These are phyloP conservation scores for Coemansia sp. DNA, from an alignment of 192 early-diverging fungal genomes.

Conservation along the genomic window DNA sequence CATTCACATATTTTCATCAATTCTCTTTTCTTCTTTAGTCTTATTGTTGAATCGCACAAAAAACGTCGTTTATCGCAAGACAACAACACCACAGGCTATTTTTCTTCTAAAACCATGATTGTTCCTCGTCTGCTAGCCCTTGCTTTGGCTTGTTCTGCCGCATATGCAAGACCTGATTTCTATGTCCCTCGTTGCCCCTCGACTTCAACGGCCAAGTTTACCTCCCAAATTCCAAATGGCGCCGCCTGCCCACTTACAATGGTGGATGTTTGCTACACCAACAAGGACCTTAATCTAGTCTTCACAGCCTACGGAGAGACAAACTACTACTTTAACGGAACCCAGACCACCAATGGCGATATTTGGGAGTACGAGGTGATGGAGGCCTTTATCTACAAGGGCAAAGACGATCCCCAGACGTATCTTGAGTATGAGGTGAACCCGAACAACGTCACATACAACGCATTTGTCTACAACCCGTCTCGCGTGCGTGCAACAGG, in stretches of 20 bases:
- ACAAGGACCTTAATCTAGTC: constrained; percentile 29
- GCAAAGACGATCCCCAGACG: constrained; percentile 41
- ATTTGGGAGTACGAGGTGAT: constrained; percentile 56
- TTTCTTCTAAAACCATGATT: background rate
- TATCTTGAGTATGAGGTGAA: constrained; percentile 54
- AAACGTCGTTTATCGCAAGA: background rate
- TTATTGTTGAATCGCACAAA: background rate
- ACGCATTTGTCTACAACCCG: constrained; percentile 52
- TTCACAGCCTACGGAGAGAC: constrained; percentile 45
- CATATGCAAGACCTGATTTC: constrained; percentile 12
- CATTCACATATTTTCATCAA: background rate
- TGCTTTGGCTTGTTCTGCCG: constrained; percentile 1
- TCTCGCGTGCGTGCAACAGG: constrained; percentile 31
- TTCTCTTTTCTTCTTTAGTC: background rate
- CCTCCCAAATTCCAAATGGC: constrained; percentile 27
- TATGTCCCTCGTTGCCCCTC: constrained; percentile 42
- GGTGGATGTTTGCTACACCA: constrained; percentile 51
- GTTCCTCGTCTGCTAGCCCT: constrained; percentile 11
- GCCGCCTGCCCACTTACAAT: constrained; percentile 32
- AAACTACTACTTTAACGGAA: constrained; percentile 40
- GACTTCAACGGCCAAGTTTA: constrained; percentile 26
- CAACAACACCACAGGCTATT: background rate
- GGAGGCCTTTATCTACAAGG: constrained; percentile 54
- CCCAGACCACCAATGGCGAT: constrained; percentile 48
- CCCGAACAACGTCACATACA: constrained; percentile 53